Conservation (phyloP, 345 rosid genomes). For the Cardiospermum halicacabum region DNA sequence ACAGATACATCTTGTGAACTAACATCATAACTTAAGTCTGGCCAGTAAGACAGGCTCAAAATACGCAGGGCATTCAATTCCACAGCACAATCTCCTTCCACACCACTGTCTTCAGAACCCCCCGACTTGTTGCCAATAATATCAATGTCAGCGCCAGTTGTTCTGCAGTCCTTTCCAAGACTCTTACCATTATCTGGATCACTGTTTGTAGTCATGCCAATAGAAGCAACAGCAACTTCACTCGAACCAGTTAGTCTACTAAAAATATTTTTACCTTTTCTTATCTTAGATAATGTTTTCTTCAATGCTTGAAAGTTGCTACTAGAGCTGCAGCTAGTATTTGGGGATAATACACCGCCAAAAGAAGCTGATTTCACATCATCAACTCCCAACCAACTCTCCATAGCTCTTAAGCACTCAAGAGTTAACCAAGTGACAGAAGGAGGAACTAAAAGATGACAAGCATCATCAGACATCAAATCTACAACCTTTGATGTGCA, state of each 20-base stretch:
- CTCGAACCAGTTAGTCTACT: conserved; percentile 49
- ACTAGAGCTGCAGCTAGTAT: conserved; percentile 27
- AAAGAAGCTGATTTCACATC: conserved; percentile 41
- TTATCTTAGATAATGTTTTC: conserved; percentile 47
- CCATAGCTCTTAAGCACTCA: conserved; percentile 77
- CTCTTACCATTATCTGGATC: conserved; percentile 34
- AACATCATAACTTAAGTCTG: conserved; percentile 63
- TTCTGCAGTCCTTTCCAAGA: conserved; percentile 28
- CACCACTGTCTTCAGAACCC: conserved; percentile 30
- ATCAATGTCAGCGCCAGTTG: conserved; percentile 28
- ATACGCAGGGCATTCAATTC: conserved; percentile 33
- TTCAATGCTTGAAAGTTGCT: conserved; percentile 50
- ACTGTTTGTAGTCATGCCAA: conserved; percentile 28
- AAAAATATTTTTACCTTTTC: conserved; percentile 49
- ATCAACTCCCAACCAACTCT: conserved; percentile 59
- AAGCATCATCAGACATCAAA: conserved; percentile 25
- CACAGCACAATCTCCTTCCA: conserved; percentile 28
- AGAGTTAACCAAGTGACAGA: conserved; percentile 51
- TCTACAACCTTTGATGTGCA: conserved; percentile 36
- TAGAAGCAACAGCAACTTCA: conserved; percentile 32
- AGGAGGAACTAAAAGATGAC: conserved; percentile 40
- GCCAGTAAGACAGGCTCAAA: conserved; percentile 66
- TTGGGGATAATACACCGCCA: conserved; percentile 26
- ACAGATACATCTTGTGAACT: conserved; percentile 76
- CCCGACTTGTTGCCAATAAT: conserved; percentile 23